Evolutionary conservation across 2,329 filamentous ascomycete genomes (phyloP).

Genomic region (Taxawa tesnikishii): DNA sequence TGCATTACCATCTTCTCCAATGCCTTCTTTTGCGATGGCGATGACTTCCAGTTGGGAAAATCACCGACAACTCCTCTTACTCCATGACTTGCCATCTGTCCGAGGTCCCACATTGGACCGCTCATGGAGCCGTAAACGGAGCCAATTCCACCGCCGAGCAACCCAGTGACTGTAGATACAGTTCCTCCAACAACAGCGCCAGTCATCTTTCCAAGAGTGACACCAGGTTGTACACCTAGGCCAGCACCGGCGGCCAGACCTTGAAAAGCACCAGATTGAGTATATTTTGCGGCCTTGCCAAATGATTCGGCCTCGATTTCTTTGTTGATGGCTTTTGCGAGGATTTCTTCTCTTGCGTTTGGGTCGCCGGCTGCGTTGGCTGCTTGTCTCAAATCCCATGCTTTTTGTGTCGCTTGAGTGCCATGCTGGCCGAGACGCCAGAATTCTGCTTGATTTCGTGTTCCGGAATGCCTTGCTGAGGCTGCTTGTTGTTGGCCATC

Average conservation of each 20-base stretch:
- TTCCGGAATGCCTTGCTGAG: constrained; percentile 15
- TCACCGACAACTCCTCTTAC: constrained; percentile 21
- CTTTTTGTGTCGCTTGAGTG: constrained; percentile 24
- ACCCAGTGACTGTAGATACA: constrained; percentile 19
- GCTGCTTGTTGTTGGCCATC: constrained; percentile 1
- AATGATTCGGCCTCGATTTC: constrained; percentile 28
- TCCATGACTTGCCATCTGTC: constrained; percentile 22
- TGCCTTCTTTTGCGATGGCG: constrained; percentile 21
- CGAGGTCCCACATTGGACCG: constrained; percentile 22
- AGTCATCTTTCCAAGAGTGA: constrained; percentile 21
- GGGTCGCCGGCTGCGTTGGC: constrained; percentile 26
- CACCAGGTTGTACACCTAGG: constrained; percentile 22
- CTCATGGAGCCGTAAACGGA: constrained; percentile 23
- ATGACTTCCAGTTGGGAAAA: constrained; percentile 22
- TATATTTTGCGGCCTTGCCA: constrained; percentile 28
- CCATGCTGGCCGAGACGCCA: constrained; percentile 23
- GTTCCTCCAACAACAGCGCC: constrained; percentile 22
- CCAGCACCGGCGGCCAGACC: constrained; percentile 26
- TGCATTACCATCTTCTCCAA: constrained; percentile 26
- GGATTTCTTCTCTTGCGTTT: constrained; percentile 24
- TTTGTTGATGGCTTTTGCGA: constrained; percentile 26
- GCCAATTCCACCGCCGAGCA: constrained; percentile 22
- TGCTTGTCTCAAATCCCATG: constrained; percentile 25
- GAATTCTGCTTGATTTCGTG: constrained; percentile 26
- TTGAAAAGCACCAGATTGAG: constrained; percentile 25